These are phyloP conservation scores for Pythium periplocum DNA, from an alignment of 352 stramenopile species.

Conservation along the genomic window DNA sequence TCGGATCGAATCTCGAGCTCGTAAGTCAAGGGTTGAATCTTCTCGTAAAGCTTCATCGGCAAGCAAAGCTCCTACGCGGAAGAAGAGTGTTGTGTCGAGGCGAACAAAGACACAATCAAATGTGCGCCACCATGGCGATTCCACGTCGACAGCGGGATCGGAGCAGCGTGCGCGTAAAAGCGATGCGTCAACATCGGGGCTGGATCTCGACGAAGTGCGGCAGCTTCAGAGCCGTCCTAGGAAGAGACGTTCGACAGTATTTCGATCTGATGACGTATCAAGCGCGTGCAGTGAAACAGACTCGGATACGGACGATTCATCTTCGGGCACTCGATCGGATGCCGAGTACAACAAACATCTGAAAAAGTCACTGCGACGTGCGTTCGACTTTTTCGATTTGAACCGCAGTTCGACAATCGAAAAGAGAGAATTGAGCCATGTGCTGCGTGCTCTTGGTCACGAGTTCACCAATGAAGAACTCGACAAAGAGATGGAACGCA, in stretches of 20 bases:
- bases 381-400: slow-evolving; percentile 78
- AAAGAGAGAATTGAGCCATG: slow-evolving; percentile 56
- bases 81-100: too few relatives aligned
- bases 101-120: too few relatives aligned
- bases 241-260: neutral
- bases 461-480: slow-evolving; percentile 70
- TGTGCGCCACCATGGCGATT: too few relatives aligned
- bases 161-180: too few relatives aligned
- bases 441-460: slow-evolving; percentile 62
- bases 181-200: slow-evolving; percentile 2
- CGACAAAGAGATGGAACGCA: slow-evolving; percentile 44
- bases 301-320: slow-evolving; percentile 4
- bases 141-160: too few relatives aligned
- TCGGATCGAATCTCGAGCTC: neutral
- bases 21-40: neutral
- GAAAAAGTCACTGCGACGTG: slow-evolving; percentile 49
- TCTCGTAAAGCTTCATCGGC: too few relatives aligned
- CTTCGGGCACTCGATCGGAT: slow-evolving; percentile 27
- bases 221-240: slow-evolving; percentile 2
- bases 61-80: too few relatives aligned
- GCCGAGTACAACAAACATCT: slow-evolving; percentile 54
- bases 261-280: too few relatives aligned
- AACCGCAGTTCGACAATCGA: slow-evolving; percentile 69
- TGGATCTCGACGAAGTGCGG: slow-evolving; percentile 10
- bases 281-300: too few relatives aligned